Conservation (phyloP, 208 protist species). For the Tritrichomonas foetus region DNA sequence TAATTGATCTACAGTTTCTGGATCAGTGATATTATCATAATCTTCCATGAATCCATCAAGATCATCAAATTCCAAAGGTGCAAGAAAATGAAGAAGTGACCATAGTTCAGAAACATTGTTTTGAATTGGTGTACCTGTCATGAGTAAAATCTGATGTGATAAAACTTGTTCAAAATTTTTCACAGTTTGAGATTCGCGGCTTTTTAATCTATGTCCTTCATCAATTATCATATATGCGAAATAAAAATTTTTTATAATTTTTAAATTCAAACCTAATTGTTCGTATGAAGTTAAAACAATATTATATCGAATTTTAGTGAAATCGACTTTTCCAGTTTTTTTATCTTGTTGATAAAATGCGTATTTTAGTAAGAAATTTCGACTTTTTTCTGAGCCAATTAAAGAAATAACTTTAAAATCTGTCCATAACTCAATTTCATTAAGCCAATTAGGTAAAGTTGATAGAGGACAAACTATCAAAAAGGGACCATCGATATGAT, state of each 20-base stretch:
- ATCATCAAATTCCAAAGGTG: conserved; percentile 62
- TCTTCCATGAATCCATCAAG: conserved; percentile 50
- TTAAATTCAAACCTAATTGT: conserved; percentile 45
- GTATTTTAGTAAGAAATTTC: neutral
- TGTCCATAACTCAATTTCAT: conserved; percentile 64
- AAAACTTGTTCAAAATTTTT: neutral
- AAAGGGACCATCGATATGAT: conserved; percentile 60
- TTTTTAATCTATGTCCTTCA: conserved; percentile 74
- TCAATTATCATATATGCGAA: conserved; percentile 68
- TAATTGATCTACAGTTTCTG: conserved; percentile 40
- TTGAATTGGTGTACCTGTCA: conserved; percentile 68
- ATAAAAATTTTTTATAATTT: conserved; percentile 41
- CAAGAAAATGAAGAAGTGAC: conserved; percentile 69
- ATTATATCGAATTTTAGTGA: conserved; percentile 66
- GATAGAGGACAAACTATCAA: conserved; percentile 67
- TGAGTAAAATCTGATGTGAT: conserved; percentile 59
- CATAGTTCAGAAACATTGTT: conserved; percentile 65
- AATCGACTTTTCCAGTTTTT: conserved; percentile 42
- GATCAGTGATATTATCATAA: neutral
- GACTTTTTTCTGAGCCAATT: conserved; percentile 48
- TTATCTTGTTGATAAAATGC: neutral
- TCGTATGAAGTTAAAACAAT: conserved; percentile 71
- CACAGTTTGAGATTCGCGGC: conserved; percentile 60
- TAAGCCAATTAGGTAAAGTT: conserved; percentile 56
- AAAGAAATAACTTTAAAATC: conserved; percentile 63